Evolutionary conservation across 2,329 filamentous ascomycete genomes (phyloP).

Genomic region (Harringtonia lauricola): DNA sequence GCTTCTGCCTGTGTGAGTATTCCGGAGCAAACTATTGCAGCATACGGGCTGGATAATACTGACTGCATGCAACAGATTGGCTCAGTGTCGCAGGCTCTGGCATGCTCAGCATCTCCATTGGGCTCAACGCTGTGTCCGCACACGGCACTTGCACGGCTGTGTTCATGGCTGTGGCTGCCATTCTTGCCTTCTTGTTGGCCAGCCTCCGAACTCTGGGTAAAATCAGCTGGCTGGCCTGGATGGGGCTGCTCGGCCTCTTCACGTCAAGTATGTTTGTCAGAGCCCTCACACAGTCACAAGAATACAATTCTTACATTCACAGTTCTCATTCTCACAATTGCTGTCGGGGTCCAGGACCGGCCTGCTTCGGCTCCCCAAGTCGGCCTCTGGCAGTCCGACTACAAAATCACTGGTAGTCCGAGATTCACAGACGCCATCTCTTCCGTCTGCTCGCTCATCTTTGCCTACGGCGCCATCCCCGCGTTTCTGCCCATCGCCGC

Average conservation of each 20-base stretch:
- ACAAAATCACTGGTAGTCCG: slow-evolving; percentile 41
- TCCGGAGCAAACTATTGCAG: not conserved
- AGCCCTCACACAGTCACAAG: not conserved
- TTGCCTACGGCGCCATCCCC: slow-evolving; percentile 46
- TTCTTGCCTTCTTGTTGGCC: slow-evolving; percentile 34
- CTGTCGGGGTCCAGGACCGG: slow-evolving; percentile 44
- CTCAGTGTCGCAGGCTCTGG: not conserved
- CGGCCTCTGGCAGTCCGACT: slow-evolving; percentile 44
- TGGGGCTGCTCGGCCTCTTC: slow-evolving; percentile 46
- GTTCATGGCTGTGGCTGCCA: slow-evolving; percentile 40
- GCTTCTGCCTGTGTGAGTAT: not conserved
- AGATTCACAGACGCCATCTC: slow-evolving; percentile 48
- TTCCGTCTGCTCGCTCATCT: slow-evolving; percentile 45
- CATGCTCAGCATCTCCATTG: slow-evolving; percentile 19
- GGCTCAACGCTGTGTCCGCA: slow-evolving; percentile 45
- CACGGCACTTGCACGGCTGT: slow-evolving; percentile 49
- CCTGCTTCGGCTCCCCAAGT: slow-evolving; percentile 39
- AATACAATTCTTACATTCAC: not conserved
- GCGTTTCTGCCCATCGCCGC: slow-evolving; percentile 54
- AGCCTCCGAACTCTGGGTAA: slow-evolving; percentile 47
- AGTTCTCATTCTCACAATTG: slow-evolving; percentile 37
- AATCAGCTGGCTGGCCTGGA: slow-evolving; percentile 51
- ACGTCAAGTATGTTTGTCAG: slow-evolving; percentile 22
- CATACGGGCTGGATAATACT: not conserved
- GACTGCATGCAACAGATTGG: not conserved